These are phyloP conservation scores for Gregarina niphandrodes DNA, from an alignment of 169 alveolate genomes.

Conservation along the genomic window DNA sequence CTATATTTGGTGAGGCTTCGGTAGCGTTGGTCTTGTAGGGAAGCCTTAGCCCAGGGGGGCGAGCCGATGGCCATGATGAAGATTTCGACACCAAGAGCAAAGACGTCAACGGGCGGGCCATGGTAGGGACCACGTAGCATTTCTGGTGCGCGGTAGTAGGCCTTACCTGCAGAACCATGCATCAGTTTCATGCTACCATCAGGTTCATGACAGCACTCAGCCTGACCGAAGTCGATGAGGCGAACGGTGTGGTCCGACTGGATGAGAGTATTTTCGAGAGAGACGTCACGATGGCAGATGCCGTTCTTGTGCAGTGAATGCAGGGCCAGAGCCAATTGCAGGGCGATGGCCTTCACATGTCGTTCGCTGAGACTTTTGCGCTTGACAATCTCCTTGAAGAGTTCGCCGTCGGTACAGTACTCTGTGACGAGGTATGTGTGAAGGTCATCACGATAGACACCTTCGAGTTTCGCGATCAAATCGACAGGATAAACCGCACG, in stretches of 20 bases:
- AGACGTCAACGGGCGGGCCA: constrained; percentile 11
- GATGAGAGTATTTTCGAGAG: constrained; percentile 8
- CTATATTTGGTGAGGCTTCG: too few species aligned
- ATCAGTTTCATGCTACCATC: too few species aligned
- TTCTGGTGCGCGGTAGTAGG: constrained; percentile 12
- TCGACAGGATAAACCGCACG: constrained; percentile 1
- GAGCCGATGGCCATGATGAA: constrained; percentile 11
- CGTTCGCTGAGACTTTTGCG: constrained; percentile 1
- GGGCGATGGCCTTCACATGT: constrained; percentile 2
- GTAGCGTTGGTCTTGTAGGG: too few species aligned
- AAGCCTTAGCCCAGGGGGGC: too few species aligned
- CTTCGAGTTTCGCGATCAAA: constrained; percentile 1
- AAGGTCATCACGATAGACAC: constrained; percentile 4
- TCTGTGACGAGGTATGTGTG: constrained; percentile 8
- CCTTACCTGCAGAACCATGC: constrained; percentile 6
- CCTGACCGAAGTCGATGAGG: constrained; percentile 12
- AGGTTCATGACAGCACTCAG: not conserved
- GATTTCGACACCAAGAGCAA: constrained; percentile 13
- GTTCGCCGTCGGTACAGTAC: constrained; percentile 5
- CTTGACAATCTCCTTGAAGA: constrained; percentile 5
- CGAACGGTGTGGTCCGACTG: constrained; percentile 9
- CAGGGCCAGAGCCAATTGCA: constrained; percentile 3
- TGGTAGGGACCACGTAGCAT: constrained; percentile 7
- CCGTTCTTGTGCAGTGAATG: constrained; percentile 10
- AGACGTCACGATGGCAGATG: constrained; percentile 7